phyloP scores from a whole-genome alignment of 164 flowering plant genomes.

The Amborella trichopoda region DNA sequence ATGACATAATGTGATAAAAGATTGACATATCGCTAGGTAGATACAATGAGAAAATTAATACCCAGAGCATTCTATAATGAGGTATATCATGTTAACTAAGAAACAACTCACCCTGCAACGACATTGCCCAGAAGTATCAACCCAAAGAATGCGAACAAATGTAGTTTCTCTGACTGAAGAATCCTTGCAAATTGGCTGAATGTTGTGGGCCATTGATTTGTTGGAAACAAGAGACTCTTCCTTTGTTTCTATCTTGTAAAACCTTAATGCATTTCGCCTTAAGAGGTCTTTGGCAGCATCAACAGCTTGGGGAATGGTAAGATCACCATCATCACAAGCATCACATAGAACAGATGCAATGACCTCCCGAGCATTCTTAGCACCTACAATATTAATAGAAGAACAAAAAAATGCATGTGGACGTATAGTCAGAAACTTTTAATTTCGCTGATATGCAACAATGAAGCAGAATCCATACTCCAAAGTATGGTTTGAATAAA shows the following conservation, averaged over 20 bases:
- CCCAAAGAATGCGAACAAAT: conserved; percentile 73
- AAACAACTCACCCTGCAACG: conserved; percentile 74
- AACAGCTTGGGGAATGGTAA: conserved; percentile 64
- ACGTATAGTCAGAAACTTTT: no score
- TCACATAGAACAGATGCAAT: conserved; percentile 62
- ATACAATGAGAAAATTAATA: no score
- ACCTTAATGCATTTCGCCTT: conserved; percentile 41
- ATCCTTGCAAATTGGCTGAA: conserved; percentile 9
- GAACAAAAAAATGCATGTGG: no score
- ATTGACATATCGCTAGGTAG: no score
- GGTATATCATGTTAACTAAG: no score
- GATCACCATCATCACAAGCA: conserved; percentile 79
- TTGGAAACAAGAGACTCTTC: conserved; percentile 7
- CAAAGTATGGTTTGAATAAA: no score
- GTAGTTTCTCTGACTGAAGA: conserved; percentile 16
- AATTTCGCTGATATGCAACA: no score
- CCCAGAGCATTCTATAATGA: no score
- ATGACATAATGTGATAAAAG: no score
- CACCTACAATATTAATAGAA: conserved; percentile 34
- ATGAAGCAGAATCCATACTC: no score
- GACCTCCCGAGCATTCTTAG: conserved; percentile 75
- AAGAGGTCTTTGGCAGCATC: conserved; percentile 74
- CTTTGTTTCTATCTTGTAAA: conserved; percentile 32
- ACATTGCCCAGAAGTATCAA: conserved; percentile 86
- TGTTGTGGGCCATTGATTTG: conserved; percentile 8